These are phyloP conservation scores for Ephemerocybe angulata DNA, from an alignment of 768 basidiomycete species.

Conservation along the genomic window DNA sequence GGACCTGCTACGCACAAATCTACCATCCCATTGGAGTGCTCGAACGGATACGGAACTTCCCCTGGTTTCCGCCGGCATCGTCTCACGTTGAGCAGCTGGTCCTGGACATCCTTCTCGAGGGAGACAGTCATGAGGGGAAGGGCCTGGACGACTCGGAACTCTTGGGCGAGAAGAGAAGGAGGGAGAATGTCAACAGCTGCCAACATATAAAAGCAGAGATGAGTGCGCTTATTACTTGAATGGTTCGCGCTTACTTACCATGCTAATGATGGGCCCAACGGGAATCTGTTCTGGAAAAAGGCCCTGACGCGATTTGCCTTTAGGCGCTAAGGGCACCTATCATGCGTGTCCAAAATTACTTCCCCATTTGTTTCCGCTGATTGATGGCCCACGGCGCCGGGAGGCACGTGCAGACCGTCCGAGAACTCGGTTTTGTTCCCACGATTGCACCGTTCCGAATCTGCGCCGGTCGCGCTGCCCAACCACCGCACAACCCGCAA, in stretches of 20 bases:
- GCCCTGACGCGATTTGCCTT: neutral
- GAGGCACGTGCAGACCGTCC: slow-evolving; percentile 1
- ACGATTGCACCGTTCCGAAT: neutral
- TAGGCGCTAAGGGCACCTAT: neutral
- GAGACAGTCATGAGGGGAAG: slow-evolving; percentile 15
- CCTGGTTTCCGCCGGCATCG: slow-evolving; percentile 41
- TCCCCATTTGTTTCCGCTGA: too few species aligned
- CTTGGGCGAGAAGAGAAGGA: slow-evolving; percentile 14
- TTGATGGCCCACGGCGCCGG: neutral
- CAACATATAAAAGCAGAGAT: neutral
- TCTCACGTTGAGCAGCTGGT: slow-evolving; percentile 37
- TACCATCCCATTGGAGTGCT: slow-evolving; percentile 44
- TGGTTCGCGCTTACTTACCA: slow-evolving; percentile 3
- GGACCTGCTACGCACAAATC: slow-evolving; percentile 46
- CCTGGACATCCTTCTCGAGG: slow-evolving; percentile 44
- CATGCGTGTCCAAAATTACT: too few species aligned
- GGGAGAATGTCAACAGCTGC: neutral
- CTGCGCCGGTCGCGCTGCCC: neutral
- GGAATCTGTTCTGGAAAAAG: slow-evolving; percentile 2
- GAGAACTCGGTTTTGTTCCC: neutral
- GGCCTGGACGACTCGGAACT: slow-evolving; percentile 5
- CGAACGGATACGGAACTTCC: slow-evolving; percentile 54
- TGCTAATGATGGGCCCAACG: slow-evolving; percentile 1
- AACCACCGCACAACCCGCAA: neutral
- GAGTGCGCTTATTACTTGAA: neutral